phyloP scores from a whole-genome alignment of 306 rosid genomes.

The Vigna unguiculata region DNA sequence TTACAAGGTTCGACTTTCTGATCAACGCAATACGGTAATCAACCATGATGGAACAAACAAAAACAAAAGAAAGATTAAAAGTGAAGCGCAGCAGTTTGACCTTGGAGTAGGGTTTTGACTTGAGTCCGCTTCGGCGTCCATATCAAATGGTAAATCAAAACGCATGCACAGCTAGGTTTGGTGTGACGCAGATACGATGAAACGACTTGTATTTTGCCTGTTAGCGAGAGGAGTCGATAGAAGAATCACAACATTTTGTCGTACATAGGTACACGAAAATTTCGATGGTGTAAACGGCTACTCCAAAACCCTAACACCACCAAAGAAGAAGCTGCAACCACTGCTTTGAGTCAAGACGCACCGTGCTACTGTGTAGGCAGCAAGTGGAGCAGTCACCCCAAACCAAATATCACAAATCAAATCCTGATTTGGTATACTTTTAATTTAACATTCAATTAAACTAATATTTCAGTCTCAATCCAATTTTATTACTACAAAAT shows the following conservation, averaged over 20 bases:
- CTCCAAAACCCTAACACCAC: neutral
- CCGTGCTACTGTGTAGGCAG: too few relatives aligned
- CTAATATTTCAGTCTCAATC: too few relatives aligned
- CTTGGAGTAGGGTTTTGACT: constrained; percentile 36
- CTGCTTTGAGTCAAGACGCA: neutral
- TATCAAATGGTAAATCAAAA: neutral
- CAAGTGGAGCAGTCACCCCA: too few relatives aligned
- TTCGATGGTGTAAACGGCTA: neutral
- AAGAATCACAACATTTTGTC: neutral
- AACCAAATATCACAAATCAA: too few relatives aligned
- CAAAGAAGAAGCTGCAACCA: neutral
- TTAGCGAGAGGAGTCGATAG: neutral
- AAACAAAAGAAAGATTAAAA: neutral
- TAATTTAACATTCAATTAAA: too few relatives aligned
- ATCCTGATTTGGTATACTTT: too few relatives aligned
- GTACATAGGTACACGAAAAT: neutral
- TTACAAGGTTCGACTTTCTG: neutral
- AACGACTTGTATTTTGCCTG: neutral
- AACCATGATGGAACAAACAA: neutral
- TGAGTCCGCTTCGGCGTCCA: constrained; percentile 43
- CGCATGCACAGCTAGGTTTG: neutral
- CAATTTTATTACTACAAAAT: too few relatives aligned
- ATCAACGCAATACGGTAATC: neutral
- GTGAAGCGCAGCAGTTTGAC: constrained; percentile 9
- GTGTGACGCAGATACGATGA: neutral